Evolutionary conservation across 768 basidiomycete genomes (phyloP), one percentile per base, ranked within the genome.

Genomic region (Hydnum rufescens): DNA sequence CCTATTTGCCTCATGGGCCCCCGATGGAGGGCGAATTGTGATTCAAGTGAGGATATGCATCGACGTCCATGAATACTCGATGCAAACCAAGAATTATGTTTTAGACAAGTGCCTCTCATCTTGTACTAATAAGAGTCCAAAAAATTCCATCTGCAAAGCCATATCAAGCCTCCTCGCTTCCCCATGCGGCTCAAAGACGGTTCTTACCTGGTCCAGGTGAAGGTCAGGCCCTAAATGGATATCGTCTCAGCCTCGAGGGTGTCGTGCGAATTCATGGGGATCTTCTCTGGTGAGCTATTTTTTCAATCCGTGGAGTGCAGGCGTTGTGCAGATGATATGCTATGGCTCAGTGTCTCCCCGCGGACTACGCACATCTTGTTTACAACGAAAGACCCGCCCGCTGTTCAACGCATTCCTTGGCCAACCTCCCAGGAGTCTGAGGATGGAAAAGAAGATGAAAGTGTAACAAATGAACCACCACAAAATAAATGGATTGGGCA

Each of bases 331-430:
- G 52, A 8, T 34, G 31, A 5, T 51, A 22, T 42, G n/a, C n/a
- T n/a, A n/a, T n/a, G n/a, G n/a, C 16, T 31, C 54, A 88, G 86
- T 55, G 75, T 86, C 23, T 87, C 84, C 3, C 82, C 82, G 23
- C 73, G 85, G 51, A 76, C 70, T 60, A 66, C 76, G 49, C 72
- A 77, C 63, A 69, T 89, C 26, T 54, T 80, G 36, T 87, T 87
- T 61, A 80, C 85, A 2, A 87, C 84, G 0, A 69, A 67, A 57
- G 74, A 69, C 52, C 86, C 87, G 1, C 74, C 82, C 1, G 76
- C 84, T 2, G 69, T 89, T 26, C 86, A 89, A 59, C 75, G 80
- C 23, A 82, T 89, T 59, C 84, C 86, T 1, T 89, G 87, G 85
- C 86, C 87, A 4, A 51, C 57, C 6, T 1, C 30, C 54, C 13